These are phyloP conservation scores for Sabuloglossum arenarium DNA, from an alignment of 495 filamentous ascomycete genomes.

Conservation along the genomic window DNA sequence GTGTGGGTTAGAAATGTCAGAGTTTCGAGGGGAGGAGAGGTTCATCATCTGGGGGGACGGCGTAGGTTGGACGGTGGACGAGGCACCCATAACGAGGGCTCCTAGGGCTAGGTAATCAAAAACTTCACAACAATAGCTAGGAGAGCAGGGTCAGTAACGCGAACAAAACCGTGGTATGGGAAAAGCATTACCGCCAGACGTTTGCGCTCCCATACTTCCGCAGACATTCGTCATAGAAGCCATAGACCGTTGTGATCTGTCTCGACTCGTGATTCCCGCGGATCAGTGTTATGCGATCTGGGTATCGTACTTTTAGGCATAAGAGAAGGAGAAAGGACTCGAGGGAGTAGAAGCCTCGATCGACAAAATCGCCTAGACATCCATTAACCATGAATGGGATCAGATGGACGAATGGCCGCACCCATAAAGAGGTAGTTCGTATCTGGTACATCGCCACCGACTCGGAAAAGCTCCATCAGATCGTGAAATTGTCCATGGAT, in stretches of 20 bases:
- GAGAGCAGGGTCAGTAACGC: not conserved
- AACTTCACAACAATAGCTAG: slow-evolving; percentile 73
- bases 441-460: slow-evolving; percentile 87
- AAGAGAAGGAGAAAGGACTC: slow-evolving; percentile 90
- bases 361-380: slow-evolving; percentile 69
- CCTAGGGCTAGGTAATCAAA: slow-evolving; percentile 96
- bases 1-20: slow-evolving; percentile 14
- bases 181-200: slow-evolving; percentile 52
- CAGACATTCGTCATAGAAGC: slow-evolving; percentile 96
- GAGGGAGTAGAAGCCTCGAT: slow-evolving; percentile 93
- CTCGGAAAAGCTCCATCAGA: slow-evolving; percentile 92
- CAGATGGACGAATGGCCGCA: slow-evolving; percentile 11
- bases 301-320: slow-evolving; percentile 92
- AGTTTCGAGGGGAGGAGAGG: slow-evolving; percentile 15
- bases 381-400: slow-evolving; percentile 1
- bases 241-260: slow-evolving; percentile 95
- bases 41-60: slow-evolving; percentile 21
- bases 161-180: not conserved
- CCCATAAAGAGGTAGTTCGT: slow-evolving; percentile 99
- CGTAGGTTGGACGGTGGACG: slow-evolving; percentile 21
- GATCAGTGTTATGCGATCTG: slow-evolving; percentile 91
- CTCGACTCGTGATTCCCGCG: slow-evolving; percentile 94
- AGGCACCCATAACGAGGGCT: slow-evolving; percentile 84
- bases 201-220: slow-evolving; percentile 96
- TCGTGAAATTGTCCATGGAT: slow-evolving; percentile 99